These are phyloP conservation scores for Hypsizygus ulmarius DNA, from an alignment of 1,284 basidiomycete genomes.

Conservation along the genomic window DNA sequence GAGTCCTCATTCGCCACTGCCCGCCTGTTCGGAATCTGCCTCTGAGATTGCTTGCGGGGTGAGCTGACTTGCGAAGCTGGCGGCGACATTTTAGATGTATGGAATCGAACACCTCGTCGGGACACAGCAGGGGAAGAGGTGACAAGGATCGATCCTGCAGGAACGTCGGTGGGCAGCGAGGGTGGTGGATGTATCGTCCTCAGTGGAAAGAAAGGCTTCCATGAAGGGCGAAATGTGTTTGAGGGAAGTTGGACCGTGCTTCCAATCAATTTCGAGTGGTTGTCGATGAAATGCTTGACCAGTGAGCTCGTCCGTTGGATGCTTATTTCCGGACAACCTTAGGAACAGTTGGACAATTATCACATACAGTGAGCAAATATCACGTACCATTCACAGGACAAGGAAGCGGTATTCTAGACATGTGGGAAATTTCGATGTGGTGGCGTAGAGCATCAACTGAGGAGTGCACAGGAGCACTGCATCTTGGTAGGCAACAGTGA, in stretches of 20 bases:
- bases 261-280: conserved; percentile 18
- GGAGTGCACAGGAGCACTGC: conserved; percentile 17
- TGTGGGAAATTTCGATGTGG: conserved; percentile 22
- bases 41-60: conserved; percentile 16
- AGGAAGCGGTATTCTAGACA: conserved; percentile 15
- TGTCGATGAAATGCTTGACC: conserved; percentile 18
- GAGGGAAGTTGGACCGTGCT: conserved; percentile 16
- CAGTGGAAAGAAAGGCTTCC: conserved; percentile 21
- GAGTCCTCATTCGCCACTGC: conserved; percentile 7
- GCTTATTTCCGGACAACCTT: conserved; percentile 13
- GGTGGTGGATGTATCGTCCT: conserved; percentile 7
- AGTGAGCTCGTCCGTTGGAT: conserved; percentile 13
- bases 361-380: not conserved
- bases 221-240: conserved; percentile 15
- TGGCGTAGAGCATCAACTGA: conserved; percentile 16
- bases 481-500: conserved; percentile 18
- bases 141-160: conserved; percentile 18
- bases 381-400: conserved; percentile 23
- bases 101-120: not conserved
- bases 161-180: conserved; percentile 14
- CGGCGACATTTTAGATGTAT: conserved; percentile 2
- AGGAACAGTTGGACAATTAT: not conserved
- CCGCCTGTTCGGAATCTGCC: conserved; percentile 13
- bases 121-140: conserved; percentile 2
- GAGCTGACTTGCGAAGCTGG: conserved; percentile 5